Percentiles rank a stretch among this genome's conserved stretches.
phyloP scores from a whole-genome alignment of 2,329 filamentous ascomycete species.

The Botrytis byssoidea region DNA sequence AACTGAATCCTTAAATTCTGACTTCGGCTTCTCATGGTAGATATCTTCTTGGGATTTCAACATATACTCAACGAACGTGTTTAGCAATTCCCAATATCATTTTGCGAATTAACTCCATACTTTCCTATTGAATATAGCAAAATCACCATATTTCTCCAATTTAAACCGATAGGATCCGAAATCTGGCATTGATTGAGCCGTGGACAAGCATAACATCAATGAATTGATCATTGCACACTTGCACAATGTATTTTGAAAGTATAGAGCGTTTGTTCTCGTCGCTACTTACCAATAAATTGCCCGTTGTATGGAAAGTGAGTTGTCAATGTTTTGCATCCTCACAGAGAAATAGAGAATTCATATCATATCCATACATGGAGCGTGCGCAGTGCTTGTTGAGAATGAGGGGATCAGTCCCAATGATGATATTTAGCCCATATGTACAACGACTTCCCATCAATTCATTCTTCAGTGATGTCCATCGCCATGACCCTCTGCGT shows the following conservation, averaged over 20 bases:
- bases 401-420: neutral
- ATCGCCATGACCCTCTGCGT: conserved; percentile 52
- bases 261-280: neutral
- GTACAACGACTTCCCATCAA: conserved; percentile 37
- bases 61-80: neutral
- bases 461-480: conserved; percentile 53
- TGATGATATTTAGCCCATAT: conserved; percentile 39
- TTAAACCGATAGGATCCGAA: neutral
- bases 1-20: neutral
- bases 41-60: neutral
- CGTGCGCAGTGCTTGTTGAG: neutral
- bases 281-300: neutral
- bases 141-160: neutral
- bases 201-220: neutral
- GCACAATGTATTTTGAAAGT: neutral
- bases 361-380: neutral
- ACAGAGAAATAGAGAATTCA: neutral
- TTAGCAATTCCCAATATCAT: neutral
- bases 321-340: neutral
- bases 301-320: neutral
- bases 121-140: neutral
- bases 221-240: neutral
- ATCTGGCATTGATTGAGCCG: neutral
- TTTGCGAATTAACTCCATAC: neutral
- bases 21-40: neutral